Base-by-base conservation (phyloP, 805 yeast species). In the Spathaspora passalidarum region DNA sequence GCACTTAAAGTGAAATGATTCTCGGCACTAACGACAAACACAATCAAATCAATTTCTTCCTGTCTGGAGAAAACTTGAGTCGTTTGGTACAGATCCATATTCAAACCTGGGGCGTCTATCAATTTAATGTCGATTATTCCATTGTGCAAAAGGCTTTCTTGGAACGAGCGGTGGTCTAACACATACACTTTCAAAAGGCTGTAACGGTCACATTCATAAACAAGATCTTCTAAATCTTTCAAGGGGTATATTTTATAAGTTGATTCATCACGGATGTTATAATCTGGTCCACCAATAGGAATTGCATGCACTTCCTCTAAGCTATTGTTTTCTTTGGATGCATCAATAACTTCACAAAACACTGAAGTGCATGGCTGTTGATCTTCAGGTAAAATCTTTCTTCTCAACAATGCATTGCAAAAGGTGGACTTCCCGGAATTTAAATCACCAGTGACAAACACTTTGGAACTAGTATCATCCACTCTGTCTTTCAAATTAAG, bases 361-460 rank as follows among this genome's bases (percentile, higher is more conserved):
- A 94, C 97, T 50, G 88, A 84, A 0, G 99, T 94, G 57, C 97
- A 90, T 2, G 99, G 99, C 61, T 94, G 96, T 59, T 94, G 99
- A 65, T 94, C 99, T 58, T 87, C 96, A 0, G 99, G 99, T 40
- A 94, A 67, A 2, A 94, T 66, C 42, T 81, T 79, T 43, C 94
- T 76, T 53, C 91, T 75, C 48, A 94, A 68, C 35, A 94, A 69
- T 1, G 97, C 92, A 60, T 94, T 94, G 65, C 99, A 94, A 56
- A 94, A 89, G 1, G 96, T 87, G 1, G 97, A 89, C 60, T 94
- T 94, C 2, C 99, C 99, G 0, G 99, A 86, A 61, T 94, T 94
- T 53, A 94, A 76, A 63, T 94, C 99, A 43, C 99, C 99, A 2
- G 99, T 95, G 32, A 94, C 91, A 50, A 94, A 82, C 1, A 94